Base-by-base conservation (phyloP, 2,329 filamentous ascomycete genomes). In the Trichoderma simmonsii region DNA sequence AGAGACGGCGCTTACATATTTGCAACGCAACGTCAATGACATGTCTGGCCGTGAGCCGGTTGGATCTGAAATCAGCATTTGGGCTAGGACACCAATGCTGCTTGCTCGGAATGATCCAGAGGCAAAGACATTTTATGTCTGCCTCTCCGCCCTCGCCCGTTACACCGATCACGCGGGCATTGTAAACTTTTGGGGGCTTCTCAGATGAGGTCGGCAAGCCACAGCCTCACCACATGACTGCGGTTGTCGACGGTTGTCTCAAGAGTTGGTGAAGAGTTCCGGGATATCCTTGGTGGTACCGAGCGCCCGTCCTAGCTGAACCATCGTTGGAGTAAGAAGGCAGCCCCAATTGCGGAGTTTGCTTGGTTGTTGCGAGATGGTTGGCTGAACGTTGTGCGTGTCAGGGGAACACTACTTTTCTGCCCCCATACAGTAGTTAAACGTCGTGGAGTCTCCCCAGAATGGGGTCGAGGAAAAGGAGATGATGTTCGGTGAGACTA, bases 111-210 rank as follows among this genome's bases (percentile, higher is more conserved):
- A 48, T n/a, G 36, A 64, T 39, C n/a, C 34, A 62, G 60, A 12
- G 51, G 30, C 26, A 70, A 61, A 32, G 26, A 62, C 59, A 36
- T 43, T 30, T 34, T n/a, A 18, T 61, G 56, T 21, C 34, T 24
- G 34, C 36, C 39, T 24, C 21, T 54, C 66, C 39, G 67, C 36
- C n/a, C 51, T 62, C 61, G 36, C 63, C 60, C 64, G 61, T 21
- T 24, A 56, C n/a, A 32, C 24, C 62, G 63, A 56, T 72, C 70
- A 68, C 70, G 70, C 70, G 70, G 63, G 63, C 32, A 43, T 34
- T 28, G 36, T 57, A 72, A 66, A 24, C 57, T 59, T 68, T 59
- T 26, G 9, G 30, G 51, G 30, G 6, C 18, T 18, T 60, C 28
- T 60, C 51, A 14, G 11, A 70, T n/a, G 67, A 28, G 51, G 43